A percentile compares a stretch with the other conserved stretches of the same genome.
phyloP scores from a whole-genome alignment of 495 filamentous ascomycete genomes.

The Hamigera avellanea region DNA sequence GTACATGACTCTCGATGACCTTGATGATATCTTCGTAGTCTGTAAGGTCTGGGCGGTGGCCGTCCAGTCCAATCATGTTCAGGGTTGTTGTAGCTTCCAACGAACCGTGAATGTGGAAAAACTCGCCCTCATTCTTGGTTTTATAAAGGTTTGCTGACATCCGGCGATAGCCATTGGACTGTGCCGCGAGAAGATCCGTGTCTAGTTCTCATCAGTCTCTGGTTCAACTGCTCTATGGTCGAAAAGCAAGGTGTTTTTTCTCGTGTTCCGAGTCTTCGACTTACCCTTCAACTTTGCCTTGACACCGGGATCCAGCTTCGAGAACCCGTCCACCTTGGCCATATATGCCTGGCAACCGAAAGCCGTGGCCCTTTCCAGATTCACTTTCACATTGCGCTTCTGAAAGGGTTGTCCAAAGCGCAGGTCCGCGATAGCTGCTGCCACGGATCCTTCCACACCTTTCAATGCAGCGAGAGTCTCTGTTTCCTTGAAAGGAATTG shows the following conservation, averaged over 20 bases:
- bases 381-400: constrained; percentile 40
- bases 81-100: constrained; percentile 57
- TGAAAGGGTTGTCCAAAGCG: constrained; percentile 26
- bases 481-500: constrained; percentile 60
- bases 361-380: constrained; percentile 50
- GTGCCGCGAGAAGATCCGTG: constrained; percentile 57
- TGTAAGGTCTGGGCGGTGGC: constrained; percentile 48
- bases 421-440: constrained; percentile 50
- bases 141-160: constrained; percentile 67
- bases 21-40: constrained; percentile 56
- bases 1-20: constrained; percentile 54
- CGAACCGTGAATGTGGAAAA: constrained; percentile 71
- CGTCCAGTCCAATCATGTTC: constrained; percentile 59
- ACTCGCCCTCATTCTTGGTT: constrained; percentile 52
- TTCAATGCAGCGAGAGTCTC: constrained; percentile 58
- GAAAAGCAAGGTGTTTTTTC: too few species aligned
- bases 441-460: constrained; percentile 56
- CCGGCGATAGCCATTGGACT: constrained; percentile 61
- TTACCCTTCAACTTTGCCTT: constrained; percentile 52
- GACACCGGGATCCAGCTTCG: constrained; percentile 48
- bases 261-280: constrained; percentile 62
- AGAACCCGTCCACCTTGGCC: constrained; percentile 57
- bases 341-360: constrained; percentile 66
- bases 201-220: constrained; percentile 31
- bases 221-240: background rate